These are phyloP conservation scores for Magnaporthiopsis rhizophila DNA, from an alignment of 2,329 filamentous ascomycete genomes.

Conservation along the genomic window DNA sequence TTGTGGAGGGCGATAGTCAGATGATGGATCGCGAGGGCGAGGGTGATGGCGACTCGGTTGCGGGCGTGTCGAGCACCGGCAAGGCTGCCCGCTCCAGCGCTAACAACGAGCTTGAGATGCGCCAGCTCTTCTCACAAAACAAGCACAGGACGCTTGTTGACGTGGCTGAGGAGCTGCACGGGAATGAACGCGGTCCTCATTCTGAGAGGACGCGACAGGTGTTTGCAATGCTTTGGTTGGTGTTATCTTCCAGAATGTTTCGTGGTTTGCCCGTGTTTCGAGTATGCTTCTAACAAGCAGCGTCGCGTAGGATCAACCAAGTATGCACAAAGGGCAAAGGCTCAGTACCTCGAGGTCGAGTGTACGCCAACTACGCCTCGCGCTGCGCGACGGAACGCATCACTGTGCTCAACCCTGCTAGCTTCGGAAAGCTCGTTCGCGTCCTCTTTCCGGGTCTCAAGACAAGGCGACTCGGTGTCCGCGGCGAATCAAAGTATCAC, in stretches of 20 bases:
- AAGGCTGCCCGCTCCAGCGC: constrained; percentile 61
- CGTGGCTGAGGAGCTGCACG: constrained; percentile 67
- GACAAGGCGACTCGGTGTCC: constrained; percentile 82
- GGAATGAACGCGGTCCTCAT: constrained; percentile 71
- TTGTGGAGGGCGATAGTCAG: constrained; percentile 50
- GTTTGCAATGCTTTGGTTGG: constrained; percentile 83
- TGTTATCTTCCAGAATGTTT: constrained; percentile 9
- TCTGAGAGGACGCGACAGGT: constrained; percentile 78
- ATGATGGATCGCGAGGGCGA: constrained; percentile 52
- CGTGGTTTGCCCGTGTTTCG: neutral
- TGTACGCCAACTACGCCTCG: constrained; percentile 92
- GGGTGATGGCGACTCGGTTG: constrained; percentile 47
- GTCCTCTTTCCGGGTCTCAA: constrained; percentile 94
- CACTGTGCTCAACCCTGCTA: constrained; percentile 90
- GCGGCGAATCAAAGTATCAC: constrained; percentile 97
- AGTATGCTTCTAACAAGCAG: constrained; percentile 2
- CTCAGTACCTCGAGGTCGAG: constrained; percentile 84
- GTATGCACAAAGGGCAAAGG: constrained; percentile 68
- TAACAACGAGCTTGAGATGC: constrained; percentile 74
- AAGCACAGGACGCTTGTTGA: constrained; percentile 60
- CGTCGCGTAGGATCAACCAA: constrained; percentile 54
- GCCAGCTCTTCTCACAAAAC: constrained; percentile 65
- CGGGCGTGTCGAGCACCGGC: constrained; percentile 34
- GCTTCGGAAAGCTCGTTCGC: constrained; percentile 93
- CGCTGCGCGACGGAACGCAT: constrained; percentile 89